These are phyloP conservation scores for Colletotrichum abscissum DNA, from an alignment of 2,329 filamentous ascomycete genomes.

Conservation along the genomic window DNA sequence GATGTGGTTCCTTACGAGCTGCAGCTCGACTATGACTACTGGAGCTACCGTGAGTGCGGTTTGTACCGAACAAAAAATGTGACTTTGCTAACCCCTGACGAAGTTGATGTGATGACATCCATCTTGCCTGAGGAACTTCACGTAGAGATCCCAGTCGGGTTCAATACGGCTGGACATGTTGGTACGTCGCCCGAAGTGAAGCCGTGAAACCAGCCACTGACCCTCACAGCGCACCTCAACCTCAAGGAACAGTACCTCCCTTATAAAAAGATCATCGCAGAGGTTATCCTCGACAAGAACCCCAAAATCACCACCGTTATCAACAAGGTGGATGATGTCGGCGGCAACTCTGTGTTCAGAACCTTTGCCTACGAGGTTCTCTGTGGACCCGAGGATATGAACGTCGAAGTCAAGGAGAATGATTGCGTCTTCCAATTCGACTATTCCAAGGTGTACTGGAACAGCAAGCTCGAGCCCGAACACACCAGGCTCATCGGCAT, in stretches of 20 bases:
- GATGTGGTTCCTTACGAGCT: slow-evolving; percentile 81
- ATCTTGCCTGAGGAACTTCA: slow-evolving; percentile 84
- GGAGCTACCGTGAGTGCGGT: slow-evolving; percentile 77
- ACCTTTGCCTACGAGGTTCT: slow-evolving; percentile 95
- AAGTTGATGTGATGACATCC: slow-evolving; percentile 84
- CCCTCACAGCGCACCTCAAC: slow-evolving; percentile 81
- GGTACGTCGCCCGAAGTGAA: slow-evolving; percentile 57
- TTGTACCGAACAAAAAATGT: too few relatives aligned
- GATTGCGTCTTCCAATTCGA: slow-evolving; percentile 92
- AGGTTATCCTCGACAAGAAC: slow-evolving; percentile 93
- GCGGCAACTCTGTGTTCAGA: slow-evolving; percentile 84
- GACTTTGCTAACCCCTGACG: background rate
- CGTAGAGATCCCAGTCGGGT: slow-evolving; percentile 85
- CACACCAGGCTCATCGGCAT: slow-evolving; percentile 82
- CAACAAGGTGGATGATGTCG: slow-evolving; percentile 93
- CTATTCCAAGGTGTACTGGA: slow-evolving; percentile 98
- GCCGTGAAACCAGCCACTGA: slow-evolving; percentile 29
- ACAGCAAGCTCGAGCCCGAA: slow-evolving; percentile 89
- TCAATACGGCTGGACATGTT: slow-evolving; percentile 90
- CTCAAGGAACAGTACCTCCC: slow-evolving; percentile 84
- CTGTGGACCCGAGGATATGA: slow-evolving; percentile 82
- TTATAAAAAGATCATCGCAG: slow-evolving; percentile 87
- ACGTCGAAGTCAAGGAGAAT: slow-evolving; percentile 85
- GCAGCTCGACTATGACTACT: slow-evolving; percentile 84
- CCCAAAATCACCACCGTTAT: slow-evolving; percentile 86